phyloP scores from a whole-genome alignment of 441 rosid genomes.

The Erodium trifolium region DNA sequence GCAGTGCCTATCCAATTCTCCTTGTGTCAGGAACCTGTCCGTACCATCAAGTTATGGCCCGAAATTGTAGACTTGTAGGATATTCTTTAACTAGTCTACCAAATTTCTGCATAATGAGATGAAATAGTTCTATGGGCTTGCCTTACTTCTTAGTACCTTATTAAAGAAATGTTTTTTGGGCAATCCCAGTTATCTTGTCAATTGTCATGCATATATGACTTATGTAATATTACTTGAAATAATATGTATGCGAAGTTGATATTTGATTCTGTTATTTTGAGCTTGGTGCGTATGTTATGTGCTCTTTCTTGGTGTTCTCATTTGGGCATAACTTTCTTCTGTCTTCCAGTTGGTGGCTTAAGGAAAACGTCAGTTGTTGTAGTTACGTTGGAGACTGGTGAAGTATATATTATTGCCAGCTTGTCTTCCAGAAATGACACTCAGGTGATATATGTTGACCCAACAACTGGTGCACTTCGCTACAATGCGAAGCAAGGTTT shows the following conservation, averaged over 20 bases:
- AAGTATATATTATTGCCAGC: constrained; percentile 66
- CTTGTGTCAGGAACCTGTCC: background rate
- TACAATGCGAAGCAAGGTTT: constrained; percentile 57
- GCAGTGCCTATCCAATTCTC: background rate
- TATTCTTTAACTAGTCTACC: background rate
- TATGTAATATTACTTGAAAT: background rate
- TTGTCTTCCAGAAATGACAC: constrained; percentile 55
- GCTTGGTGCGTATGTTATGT: background rate
- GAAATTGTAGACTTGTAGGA: background rate
- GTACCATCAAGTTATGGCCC: background rate
- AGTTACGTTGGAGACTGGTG: constrained; percentile 57
- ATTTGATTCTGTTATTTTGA: background rate
- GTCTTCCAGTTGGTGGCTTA: constrained; percentile 40
- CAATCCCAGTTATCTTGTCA: background rate
- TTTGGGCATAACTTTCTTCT: constrained; percentile 4
- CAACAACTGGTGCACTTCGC: constrained; percentile 66
- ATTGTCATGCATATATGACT: background rate
- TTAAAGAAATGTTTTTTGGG: background rate
- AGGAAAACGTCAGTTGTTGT: constrained; percentile 62
- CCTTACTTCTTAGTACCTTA: background rate
- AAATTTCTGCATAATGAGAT: constrained; percentile 4
- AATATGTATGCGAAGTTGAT: background rate
- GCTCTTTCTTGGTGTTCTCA: constrained; percentile 2
- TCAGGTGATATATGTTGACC: constrained; percentile 81
- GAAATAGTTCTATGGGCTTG: background rate